Conservation (phyloP, 2,329 filamentous ascomycete species). For the Pseudonectria foliicola region DNA sequence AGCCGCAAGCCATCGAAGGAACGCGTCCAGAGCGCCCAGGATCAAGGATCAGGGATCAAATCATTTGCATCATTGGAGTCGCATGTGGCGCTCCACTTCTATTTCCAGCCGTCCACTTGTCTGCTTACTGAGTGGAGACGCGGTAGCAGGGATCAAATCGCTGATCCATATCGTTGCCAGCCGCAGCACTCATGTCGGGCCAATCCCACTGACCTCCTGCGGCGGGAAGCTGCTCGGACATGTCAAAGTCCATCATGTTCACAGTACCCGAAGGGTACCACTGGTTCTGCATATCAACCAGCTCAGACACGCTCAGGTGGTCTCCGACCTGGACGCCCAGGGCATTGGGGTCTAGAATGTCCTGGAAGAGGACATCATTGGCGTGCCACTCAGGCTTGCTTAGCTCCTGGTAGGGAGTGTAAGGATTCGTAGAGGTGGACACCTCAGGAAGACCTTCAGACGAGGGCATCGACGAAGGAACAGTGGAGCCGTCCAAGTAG, state of each 20-base stretch:
- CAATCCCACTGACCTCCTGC: constrained; percentile 22
- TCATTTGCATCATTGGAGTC: too few species aligned
- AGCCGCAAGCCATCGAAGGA: too few species aligned
- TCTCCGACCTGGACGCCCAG: constrained; percentile 11
- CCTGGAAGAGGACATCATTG: constrained; percentile 15
- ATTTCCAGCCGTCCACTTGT: too few species aligned
- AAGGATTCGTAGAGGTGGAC: constrained; percentile 10
- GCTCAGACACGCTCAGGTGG: constrained; percentile 17
- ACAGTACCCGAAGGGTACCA: constrained; percentile 24
- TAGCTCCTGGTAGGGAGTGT: constrained; percentile 18
- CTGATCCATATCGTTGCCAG: background rate
- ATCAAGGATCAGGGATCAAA: too few species aligned
- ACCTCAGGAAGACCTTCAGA: constrained; percentile 5
- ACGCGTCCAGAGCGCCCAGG: too few species aligned
- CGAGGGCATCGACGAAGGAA: constrained; percentile 19
- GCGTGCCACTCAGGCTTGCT: constrained; percentile 20
- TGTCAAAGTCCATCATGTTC: constrained; percentile 24
- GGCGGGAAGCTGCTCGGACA: constrained; percentile 15
- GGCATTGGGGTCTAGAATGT: constrained; percentile 12
- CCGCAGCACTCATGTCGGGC: constrained; percentile 16
- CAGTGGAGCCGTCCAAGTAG: constrained; percentile 10
- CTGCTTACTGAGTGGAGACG: too few species aligned
- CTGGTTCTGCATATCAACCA: constrained; percentile 17
- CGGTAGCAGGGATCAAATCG: constrained; percentile 1
- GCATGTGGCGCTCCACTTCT: too few species aligned